Base-by-base conservation (phyloP, 305 asterid genomes). In the Withania somnifera region DNA sequence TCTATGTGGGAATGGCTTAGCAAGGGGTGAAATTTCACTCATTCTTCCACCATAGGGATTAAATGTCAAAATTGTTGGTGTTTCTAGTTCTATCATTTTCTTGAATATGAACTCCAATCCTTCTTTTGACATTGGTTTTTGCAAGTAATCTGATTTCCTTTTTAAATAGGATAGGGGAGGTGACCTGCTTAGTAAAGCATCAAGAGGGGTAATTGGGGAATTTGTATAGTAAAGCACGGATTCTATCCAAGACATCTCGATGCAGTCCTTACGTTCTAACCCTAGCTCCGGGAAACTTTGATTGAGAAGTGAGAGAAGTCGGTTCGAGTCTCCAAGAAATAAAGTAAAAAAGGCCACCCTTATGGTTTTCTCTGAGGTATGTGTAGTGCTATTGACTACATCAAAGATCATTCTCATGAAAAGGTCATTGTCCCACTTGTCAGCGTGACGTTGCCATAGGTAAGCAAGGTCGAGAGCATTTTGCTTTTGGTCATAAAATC, bases 21-120 rank as follows among this genome's bases (percentile, higher is more conserved):
- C 89, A 0, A 86, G 63, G 13, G 85, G 20, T 17, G 88, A 50
- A 2, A 87, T 90, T 83, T 86, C 87, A 2, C 85, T 81, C 92
- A 90, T 90, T 73, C 80, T 84, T 0, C 93, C 93, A 7, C 93
- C 92, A 34, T 89, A 87, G 0, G 92, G 93, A 51, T 87, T 86
- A 34, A 90, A 84, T 11, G n/a, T 9, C 82, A 90, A 79, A 22
- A 0, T 4, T 7, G 85, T 84, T 79, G 79, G 79, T 6, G 38
- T 11, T 32, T 84, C 56, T n/a, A 87, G 54, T n/a, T 87, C 83
- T 73, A 80, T 82, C 84, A 90, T 87, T 57, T 81, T 87, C 66
- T 42, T 30, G 79, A 88, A 83, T 20, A 90, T 32, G 45, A 71
- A 19, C 52, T 86, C 86, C 2, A 90, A 10, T 0, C 83, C 93